Base-by-base conservation (phyloP, 306 rosid genomes). In the Carpinus viminea region DNA sequence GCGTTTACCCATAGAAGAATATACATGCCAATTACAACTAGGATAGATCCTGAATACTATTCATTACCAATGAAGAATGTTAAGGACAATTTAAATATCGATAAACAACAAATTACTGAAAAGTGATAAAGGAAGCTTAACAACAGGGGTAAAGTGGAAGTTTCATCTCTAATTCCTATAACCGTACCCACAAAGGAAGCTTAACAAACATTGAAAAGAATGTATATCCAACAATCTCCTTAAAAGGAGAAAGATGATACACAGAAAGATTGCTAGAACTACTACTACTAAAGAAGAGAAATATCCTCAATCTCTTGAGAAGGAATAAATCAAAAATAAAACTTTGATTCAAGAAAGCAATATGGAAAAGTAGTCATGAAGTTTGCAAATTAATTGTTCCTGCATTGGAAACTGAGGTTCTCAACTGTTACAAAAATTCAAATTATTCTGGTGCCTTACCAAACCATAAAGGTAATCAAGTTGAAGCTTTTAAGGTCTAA, bases 1-100 rank as follows among this genome's bases (percentile, higher is more conserved):
- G 52, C 81, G 78, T 82, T 92, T 95, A 5, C 97, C 98, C 97
- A 91, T 12, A 91, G 77, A 82, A 91, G 92, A 80, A 88, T 74
- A 68, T 95, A 95, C 95, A 92, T 85, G 71, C 97, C 97, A 55
- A 72, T 74, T 86, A 95, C 88, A 80, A 95, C 94, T 20, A 88
- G 65, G 75, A 80, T 28, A 17, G 97, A 92, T 66, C 97, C 98
- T 77, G 79, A 81, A 88, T 76, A 66, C 98, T 95, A 96, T 47
- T 84, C 20, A 79, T 80, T 66, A 43, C 73, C 79, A 76, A 12
- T 24, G 57, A 16, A 56, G 78, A 62, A 26, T 18, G 66, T 92
- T 66, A 83, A 81, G 61, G 62, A 57, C 46, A 76, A 28, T 15
- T 41, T 4, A 55, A 60, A 43, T 24, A 64, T 50, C 36, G 52